phyloP scores from a whole-genome alignment of 768 basidiomycete genomes.

The Termitomyces sp. region DNA sequence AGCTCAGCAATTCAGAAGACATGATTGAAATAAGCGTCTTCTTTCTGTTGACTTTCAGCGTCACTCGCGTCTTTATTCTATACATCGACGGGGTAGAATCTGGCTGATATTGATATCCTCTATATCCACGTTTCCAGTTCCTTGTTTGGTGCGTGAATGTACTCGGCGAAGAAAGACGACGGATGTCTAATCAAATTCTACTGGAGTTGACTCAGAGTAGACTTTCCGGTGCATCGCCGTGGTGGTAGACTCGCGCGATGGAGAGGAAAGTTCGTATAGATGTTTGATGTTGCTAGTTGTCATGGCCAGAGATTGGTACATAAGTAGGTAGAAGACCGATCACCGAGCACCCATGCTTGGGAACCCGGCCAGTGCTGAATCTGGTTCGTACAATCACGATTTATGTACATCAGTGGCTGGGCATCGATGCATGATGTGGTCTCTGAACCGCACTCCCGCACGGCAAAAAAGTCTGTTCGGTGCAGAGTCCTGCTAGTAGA shows the following conservation, averaged over 20 bases:
- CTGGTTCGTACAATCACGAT: too few species aligned
- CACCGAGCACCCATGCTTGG: not conserved
- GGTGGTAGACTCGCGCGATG: not conserved
- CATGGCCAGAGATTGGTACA: too few species aligned
- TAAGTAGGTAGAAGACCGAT: not conserved
- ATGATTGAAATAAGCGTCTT: not conserved
- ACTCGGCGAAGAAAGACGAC: slow-evolving; percentile 4
- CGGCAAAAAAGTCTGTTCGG: too few species aligned
- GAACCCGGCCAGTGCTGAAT: not conserved
- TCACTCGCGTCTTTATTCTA: not conserved
- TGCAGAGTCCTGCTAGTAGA: too few species aligned
- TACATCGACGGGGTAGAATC: not conserved
- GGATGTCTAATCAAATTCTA: not conserved
- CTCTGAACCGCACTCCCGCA: too few species aligned
- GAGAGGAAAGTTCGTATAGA: too few species aligned
- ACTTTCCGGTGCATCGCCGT: not conserved
- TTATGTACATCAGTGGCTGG: too few species aligned
- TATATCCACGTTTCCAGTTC: not conserved
- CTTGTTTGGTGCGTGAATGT: slow-evolving; percentile 4
- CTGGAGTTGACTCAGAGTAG: not conserved
- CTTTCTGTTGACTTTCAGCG: not conserved
- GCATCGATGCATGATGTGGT: too few species aligned
- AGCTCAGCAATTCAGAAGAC: not conserved
- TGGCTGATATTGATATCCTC: not conserved
- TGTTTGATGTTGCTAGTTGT: too few species aligned